Evolutionary conservation across 2,329 filamentous ascomycete species (phyloP), one percentile per base, ranked within the genome.

Genomic region (Pyrenophora tritici-repentis): DNA sequence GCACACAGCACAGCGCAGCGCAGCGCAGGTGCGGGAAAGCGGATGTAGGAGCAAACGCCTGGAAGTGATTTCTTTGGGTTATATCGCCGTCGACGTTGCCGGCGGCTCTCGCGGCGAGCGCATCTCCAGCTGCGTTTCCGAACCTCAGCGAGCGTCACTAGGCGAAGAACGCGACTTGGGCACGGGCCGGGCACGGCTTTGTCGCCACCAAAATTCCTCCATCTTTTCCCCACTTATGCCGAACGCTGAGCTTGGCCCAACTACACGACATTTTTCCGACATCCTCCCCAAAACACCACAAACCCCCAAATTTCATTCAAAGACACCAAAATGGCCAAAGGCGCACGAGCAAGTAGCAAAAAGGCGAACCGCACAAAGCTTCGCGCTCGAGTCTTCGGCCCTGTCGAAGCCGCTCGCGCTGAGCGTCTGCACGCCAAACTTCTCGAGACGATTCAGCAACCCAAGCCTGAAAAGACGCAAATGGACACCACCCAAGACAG

Each of bases 371-470:
- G 91, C 78, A 82, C 84, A 63, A 87, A 84, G 65, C 82, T 96
- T 59, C 92, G 92, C 74, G 80, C 84, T 60, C 86, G 85, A 59
- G 88, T 97, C 60, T 97, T 96, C 75, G 90, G 88, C 1, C 93
- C 93, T 13, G 86, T 86, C 47, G 90, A 93, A 73, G 79, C 82
- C 65, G 91, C 89, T 38, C 85, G 93, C 63, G 87, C 86, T 45
- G 87, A 92, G 75, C 87, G 93, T 61, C 84, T 97, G 31, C 91
- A 90, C 33, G 88, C 89, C 55, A 96, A 94, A 76, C 81, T 97
- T 53, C 81, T 92, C 67, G 91, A 92, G 72, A 74, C 96, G 63
- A 89, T 88, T 39, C 81, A 86, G 50, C 86, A 91, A 69, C 86
- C 90, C 53, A 91, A 89, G 73, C 86, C 89, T 42, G 68, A 73